A percentile compares a stretch with the other conserved stretches of the same genome.
Conservation (phyloP, 1,284 basidiomycete species). For the Papiliotrema nemorosa region DNA sequence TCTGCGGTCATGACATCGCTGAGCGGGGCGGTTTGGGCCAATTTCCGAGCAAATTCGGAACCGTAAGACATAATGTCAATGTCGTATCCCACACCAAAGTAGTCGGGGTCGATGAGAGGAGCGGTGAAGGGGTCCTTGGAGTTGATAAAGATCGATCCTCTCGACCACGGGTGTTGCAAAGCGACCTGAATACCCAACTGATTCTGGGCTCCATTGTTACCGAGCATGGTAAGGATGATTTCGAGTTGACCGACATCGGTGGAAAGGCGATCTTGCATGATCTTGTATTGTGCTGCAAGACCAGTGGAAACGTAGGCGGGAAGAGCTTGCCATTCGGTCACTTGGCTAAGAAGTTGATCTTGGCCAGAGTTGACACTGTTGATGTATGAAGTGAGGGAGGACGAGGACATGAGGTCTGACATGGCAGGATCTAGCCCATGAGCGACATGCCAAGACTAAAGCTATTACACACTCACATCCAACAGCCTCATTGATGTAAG, state of each 20-base stretch:
- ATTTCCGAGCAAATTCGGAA: conserved; percentile 31
- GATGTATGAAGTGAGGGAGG: conserved; percentile 25
- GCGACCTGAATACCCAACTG: conserved; percentile 42
- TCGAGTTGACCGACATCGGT: conserved; percentile 44
- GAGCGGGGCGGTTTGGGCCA: conserved; percentile 36
- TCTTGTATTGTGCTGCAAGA: conserved; percentile 36
- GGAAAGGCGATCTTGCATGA: conserved; percentile 35
- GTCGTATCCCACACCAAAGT: conserved; percentile 52
- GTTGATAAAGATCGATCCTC: conserved; percentile 54
- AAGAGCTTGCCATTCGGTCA: conserved; percentile 45
- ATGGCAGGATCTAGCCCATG: conserved; percentile 22
- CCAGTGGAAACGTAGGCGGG: conserved; percentile 39
- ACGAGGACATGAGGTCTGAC: conserved; percentile 24
- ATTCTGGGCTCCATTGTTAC: conserved; percentile 24
- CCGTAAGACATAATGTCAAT: conserved; percentile 37
- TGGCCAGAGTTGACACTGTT: conserved; percentile 59
- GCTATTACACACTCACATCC: conserved; percentile 27
- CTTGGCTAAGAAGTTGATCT: conserved; percentile 68
- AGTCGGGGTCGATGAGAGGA: conserved; percentile 63
- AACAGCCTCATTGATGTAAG: conserved; percentile 49
- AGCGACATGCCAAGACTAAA: not conserved
- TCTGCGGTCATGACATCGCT: conserved; percentile 30
- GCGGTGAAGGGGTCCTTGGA: conserved; percentile 56
- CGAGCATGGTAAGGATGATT: conserved; percentile 44
- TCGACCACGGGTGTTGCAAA: conserved; percentile 49